Conservation (phyloP, 2,329 filamentous ascomycete genomes). For the Mollisia scopiformis region DNA sequence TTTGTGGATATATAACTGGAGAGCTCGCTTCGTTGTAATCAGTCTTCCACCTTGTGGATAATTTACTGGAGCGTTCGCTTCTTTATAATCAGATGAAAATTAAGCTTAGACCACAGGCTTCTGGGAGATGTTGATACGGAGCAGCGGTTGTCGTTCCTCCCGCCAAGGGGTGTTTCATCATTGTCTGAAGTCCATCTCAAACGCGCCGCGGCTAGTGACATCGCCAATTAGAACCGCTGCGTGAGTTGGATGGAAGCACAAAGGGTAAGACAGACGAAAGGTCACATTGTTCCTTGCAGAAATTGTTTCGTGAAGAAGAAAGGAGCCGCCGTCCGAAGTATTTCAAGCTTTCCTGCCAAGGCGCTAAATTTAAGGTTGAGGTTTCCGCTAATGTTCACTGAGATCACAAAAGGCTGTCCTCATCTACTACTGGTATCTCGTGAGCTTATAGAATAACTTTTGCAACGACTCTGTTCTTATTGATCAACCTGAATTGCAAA, state of each 20-base stretch:
- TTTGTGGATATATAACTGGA: background rate
- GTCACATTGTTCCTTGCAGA: background rate
- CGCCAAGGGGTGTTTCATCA: background rate
- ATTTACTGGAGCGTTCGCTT: background rate
- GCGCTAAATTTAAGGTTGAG: too few relatives aligned
- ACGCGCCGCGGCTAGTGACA: background rate
- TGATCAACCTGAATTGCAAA: too few relatives aligned
- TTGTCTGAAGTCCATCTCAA: background rate
- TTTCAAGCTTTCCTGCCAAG: background rate
- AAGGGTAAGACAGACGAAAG: background rate
- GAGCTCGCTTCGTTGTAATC: too few relatives aligned
- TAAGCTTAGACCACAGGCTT: background rate
- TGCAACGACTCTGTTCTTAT: too few relatives aligned
- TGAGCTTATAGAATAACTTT: background rate
- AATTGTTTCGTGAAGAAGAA: background rate
- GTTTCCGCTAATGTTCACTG: too few relatives aligned
- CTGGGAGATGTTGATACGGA: background rate
- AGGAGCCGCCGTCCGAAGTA: background rate
- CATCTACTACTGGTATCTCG: too few relatives aligned
- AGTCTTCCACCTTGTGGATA: background rate
- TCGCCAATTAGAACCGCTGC: background rate
- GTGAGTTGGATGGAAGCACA: background rate
- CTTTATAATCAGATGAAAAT: background rate
- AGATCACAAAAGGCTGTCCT: too few relatives aligned
- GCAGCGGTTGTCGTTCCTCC: background rate